Base-by-base conservation (phyloP, 768 basidiomycete genomes). In the Leccinum disarticulatum region DNA sequence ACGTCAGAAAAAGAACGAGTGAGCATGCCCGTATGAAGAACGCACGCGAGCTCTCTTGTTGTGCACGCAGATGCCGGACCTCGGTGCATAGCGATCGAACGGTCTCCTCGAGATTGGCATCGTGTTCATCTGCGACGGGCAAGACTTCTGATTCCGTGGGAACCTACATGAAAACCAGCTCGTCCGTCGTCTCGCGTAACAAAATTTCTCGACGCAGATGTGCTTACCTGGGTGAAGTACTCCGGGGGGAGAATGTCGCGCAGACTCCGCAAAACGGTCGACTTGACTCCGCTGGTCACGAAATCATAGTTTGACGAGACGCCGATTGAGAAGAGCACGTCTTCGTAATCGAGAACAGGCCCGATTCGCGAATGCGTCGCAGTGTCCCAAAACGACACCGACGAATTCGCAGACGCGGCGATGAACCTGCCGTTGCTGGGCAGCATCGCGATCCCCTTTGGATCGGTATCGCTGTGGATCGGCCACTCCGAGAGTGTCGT, bases 301-400 rank as follows among this genome's bases (percentile, higher is more conserved):
- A 66, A 35, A 13, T 46, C 53, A 4, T 57, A 63, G 30, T 62
- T 52, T 11, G 35, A 8, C 4, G 64, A 62, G 36, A 66, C 33
- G n/a, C 46, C 38, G 41, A 62, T 52, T 1, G 61, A 57, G 6
- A 54, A 31, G n/a, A 66, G 8, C 14, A 28, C 17, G 1, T 41
- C 61, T 3, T 17, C 25, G 4, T 55, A 3, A 4, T 66, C 33
- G 15, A 66, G 28, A 50, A 66, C 4, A 6, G 57, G 22, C 7
- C 65, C 61, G 7, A 59, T 55, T 25, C n/a, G 64, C 17, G 36
- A 8, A 13, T 49, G 46, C 2, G 57, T 63, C 7, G n/a, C 27
- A 19, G 55, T 55, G 25, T 66, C 65, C 65, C 65, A 66, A 31
- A 66, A 62, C 1, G 55, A 57, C 27, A 66, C 6, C 0, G 54